Evolutionary conservation across 495 filamentous ascomycete species (phyloP).

Genomic region (Penicillium samsonianum): DNA sequence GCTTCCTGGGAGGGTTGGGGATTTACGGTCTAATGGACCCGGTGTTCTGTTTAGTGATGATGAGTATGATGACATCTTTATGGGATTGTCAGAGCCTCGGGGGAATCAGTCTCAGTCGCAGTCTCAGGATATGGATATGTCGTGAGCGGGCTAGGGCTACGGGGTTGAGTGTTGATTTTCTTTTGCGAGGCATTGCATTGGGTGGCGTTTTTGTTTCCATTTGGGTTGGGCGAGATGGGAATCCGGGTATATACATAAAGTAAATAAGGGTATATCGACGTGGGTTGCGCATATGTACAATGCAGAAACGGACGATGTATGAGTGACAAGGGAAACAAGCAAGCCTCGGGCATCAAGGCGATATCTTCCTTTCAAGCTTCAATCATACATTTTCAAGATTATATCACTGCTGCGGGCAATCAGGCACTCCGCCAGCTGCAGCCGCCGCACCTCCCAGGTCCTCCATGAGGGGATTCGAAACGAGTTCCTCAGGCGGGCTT

Average conservation of each 20-base stretch:
- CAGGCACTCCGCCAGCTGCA: slow-evolving; percentile 35
- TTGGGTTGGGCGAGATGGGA: slow-evolving; percentile 1
- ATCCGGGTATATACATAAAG: slow-evolving; percentile 12
- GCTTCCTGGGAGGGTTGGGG: background rate
- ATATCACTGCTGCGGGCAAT: slow-evolving; percentile 44
- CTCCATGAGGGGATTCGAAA: slow-evolving; percentile 66
- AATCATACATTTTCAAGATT: slow-evolving; percentile 3
- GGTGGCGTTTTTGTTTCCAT: slow-evolving; percentile 19
- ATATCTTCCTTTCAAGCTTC: slow-evolving; percentile 2
- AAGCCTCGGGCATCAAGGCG: slow-evolving; percentile 2
- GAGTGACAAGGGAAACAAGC: background rate
- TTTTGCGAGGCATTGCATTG: slow-evolving; percentile 21
- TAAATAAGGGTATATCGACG: slow-evolving; percentile 36
- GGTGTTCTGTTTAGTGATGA: slow-evolving; percentile 53
- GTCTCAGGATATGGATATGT: slow-evolving; percentile 48
- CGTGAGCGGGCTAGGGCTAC: slow-evolving; percentile 15
- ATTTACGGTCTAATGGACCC: slow-evolving; percentile 6
- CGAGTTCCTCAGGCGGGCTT: slow-evolving; percentile 83
- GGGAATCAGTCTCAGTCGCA: slow-evolving; percentile 2
- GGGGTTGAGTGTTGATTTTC: background rate
- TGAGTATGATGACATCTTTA: slow-evolving; percentile 57
- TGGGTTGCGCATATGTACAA: slow-evolving; percentile 28
- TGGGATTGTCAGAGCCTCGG: slow-evolving; percentile 33
- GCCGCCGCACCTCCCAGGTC: slow-evolving; percentile 31
- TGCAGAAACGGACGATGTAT: slow-evolving; percentile 25